Evolutionary conservation across 345 rosid species (phyloP), one percentile per base, ranked within the genome.

Genomic region (Citrus maxima): DNA sequence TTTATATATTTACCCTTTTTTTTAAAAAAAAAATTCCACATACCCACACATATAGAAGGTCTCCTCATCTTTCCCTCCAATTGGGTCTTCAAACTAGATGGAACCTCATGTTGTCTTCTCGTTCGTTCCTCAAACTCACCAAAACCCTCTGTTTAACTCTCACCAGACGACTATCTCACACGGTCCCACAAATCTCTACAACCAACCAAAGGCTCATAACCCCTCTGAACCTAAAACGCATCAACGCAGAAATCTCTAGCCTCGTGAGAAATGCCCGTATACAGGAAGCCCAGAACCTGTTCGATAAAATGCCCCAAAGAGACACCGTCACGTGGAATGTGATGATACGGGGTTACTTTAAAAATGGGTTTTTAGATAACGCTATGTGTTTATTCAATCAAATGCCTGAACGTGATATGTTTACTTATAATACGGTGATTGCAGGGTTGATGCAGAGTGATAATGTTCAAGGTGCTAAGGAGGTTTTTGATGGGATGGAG

Each of bases 271-370:
- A 70, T 77, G 84, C 84, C 37, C 70, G 69, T 22, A 49, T 78
- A 60, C n/a, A 38, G 21, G 81, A 86, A 78, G 87, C 89, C 7
- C 73, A 78, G 80, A 49, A 78, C 10, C 71, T 86, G 84, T 86
- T 86, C 73, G 87, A 84, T 60, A 74, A 82, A 84, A 82, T 86
- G 87, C 82, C 81, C 46, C 79, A 69, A 0, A 73, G 83, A 66
- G 84, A 76, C 80, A 69, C 73, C 5, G 87, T 86, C 70, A 84
- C 84, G 3, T 86, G 87, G 85, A 86, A 86, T 58, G 60, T 83
- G 2, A 75, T 84, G 84, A 76, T 86, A 69, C 84, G 84, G 27
- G 89, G 89, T 9, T 86, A 80, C 75, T 84, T 86, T 74, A 82
- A 74, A 35, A 86, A 86, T 80, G 85, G 82, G 49, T 1, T 69